A percentile compares a stretch with the other conserved stretches of the same genome.
phyloP scores from a whole-genome alignment of 1,284 basidiomycete genomes.

The Moesziomyces parantarcticus region DNA sequence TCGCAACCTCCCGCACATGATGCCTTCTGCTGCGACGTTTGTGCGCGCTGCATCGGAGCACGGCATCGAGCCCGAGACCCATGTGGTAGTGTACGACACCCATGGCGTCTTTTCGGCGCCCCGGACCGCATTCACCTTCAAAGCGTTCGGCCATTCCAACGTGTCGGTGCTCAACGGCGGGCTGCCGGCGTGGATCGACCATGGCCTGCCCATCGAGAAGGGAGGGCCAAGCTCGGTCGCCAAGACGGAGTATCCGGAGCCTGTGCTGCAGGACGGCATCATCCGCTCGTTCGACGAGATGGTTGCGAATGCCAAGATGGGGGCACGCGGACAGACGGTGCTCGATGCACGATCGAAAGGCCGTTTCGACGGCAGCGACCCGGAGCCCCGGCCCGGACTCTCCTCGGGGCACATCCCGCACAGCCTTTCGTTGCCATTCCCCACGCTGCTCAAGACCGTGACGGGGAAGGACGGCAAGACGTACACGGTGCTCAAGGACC shows the following conservation, averaged over 20 bases:
- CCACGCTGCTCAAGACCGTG: conserved; percentile 74
- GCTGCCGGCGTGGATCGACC: conserved; percentile 60
- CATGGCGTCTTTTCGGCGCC: conserved; percentile 53
- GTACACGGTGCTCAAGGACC: conserved; percentile 62
- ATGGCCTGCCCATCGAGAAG: conserved; percentile 45
- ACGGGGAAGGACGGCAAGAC: conserved; percentile 67
- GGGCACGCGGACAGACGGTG: conserved; percentile 76
- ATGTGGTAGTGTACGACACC: conserved; percentile 84
- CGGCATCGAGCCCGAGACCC: conserved; percentile 79
- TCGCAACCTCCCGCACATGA: conserved; percentile 83
- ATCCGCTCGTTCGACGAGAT: conserved; percentile 84
- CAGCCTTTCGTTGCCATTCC: conserved; percentile 87
- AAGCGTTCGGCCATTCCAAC: conserved; percentile 59
- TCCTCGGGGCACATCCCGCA: conserved; percentile 92
- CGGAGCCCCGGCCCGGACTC: conserved; percentile 88
- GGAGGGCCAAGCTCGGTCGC: conserved; percentile 24
- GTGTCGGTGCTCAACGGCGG: conserved; percentile 65
- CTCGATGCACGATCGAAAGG: conserved; percentile 86
- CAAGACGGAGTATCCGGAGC: conserved; percentile 69
- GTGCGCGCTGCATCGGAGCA: conserved; percentile 80
- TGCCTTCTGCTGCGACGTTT: conserved; percentile 81
- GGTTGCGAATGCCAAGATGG: conserved; percentile 76
- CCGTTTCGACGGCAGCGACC: conserved; percentile 80
- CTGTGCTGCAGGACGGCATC: conserved; percentile 71
- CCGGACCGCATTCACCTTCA: conserved; percentile 59